Evolutionary conservation across 2,329 filamentous ascomycete species (phyloP).

Genomic region (Colletotrichum sp.): DNA sequence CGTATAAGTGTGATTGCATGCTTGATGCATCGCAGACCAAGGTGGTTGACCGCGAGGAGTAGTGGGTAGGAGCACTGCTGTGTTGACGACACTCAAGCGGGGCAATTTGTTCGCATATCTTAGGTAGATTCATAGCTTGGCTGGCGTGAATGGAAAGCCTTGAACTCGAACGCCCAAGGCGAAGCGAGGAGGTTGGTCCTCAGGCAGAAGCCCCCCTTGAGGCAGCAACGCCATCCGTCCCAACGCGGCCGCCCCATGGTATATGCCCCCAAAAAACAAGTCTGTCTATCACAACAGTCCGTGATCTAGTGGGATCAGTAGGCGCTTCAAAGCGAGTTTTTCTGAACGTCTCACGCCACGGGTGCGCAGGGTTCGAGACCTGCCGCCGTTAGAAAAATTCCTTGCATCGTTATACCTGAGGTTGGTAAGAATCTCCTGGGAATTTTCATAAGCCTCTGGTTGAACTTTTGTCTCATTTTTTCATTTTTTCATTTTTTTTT

Average conservation of each 20-base stretch:
- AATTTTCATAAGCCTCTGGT: neutral
- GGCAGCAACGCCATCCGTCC: neutral
- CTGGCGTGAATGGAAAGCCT: neutral
- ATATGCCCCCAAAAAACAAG: neutral
- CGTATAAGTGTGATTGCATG: neutral
- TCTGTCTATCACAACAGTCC: neutral
- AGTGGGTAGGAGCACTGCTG: neutral
- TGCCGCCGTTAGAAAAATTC: neutral
- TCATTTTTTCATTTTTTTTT: neutral
- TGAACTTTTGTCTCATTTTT: neutral
- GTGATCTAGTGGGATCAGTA: neutral
- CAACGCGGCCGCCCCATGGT: neutral
- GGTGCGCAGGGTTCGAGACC: neutral
- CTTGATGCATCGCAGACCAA: neutral
- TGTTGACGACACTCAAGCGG: neutral
- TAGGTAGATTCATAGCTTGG: neutral
- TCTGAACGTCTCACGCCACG: neutral
- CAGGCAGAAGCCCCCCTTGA: neutral
- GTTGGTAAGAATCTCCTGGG: slow-evolving; percentile 1
- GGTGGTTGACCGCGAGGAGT: neutral
- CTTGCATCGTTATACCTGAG: slow-evolving; percentile 4
- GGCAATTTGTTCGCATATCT: neutral
- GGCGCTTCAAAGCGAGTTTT: neutral
- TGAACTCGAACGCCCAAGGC: neutral
- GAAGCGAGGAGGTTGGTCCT: neutral